These are phyloP conservation scores for Plantago major DNA, from an alignment of 257 asterid genomes.

Conservation along the genomic window DNA sequence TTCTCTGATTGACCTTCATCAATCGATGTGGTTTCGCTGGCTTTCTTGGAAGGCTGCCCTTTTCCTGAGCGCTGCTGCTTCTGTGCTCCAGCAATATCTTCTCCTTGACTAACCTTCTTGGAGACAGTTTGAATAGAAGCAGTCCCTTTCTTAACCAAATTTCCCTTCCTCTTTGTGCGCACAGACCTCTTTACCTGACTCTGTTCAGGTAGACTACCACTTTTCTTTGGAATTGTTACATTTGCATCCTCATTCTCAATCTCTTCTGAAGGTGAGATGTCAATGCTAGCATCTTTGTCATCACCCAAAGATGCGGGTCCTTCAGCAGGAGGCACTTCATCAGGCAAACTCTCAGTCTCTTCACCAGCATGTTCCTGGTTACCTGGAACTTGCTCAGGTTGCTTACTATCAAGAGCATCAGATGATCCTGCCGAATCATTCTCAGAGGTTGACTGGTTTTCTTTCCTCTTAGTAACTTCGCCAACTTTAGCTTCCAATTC, in stretches of 20 bases:
- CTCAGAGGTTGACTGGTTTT: slow-evolving; percentile 25
- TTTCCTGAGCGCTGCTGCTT: slow-evolving; percentile 22
- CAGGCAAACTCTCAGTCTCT: slow-evolving; percentile 35
- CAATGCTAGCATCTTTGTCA: slow-evolving; percentile 30
- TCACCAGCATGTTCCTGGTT: slow-evolving; percentile 27
- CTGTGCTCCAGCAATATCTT: slow-evolving; percentile 37
- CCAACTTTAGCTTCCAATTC: slow-evolving; percentile 35
- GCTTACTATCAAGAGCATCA: slow-evolving; percentile 33
- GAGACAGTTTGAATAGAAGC: slow-evolving; percentile 27
- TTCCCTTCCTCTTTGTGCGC: slow-evolving; percentile 37
- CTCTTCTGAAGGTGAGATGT: slow-evolving; percentile 38
- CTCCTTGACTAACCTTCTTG: slow-evolving; percentile 46
- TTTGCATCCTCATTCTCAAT: slow-evolving; percentile 42
- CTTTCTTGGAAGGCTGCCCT: slow-evolving; percentile 25
- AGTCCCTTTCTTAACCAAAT: slow-evolving; percentile 31
- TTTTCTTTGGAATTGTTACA: slow-evolving; percentile 46
- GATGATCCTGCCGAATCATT: slow-evolving; percentile 35
- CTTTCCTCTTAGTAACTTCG: slow-evolving; percentile 24
- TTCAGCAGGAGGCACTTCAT: slow-evolving; percentile 34
- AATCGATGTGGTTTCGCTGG: slow-evolving; percentile 29
- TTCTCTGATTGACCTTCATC: slow-evolving; percentile 37
- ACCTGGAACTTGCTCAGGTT: slow-evolving; percentile 38
- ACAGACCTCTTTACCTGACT: slow-evolving; percentile 28
- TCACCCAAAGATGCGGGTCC: slow-evolving; percentile 36
- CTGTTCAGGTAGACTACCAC: slow-evolving; percentile 45